Conservation (phyloP, 1,284 basidiomycete species). For the Tilletia caries region DNA sequence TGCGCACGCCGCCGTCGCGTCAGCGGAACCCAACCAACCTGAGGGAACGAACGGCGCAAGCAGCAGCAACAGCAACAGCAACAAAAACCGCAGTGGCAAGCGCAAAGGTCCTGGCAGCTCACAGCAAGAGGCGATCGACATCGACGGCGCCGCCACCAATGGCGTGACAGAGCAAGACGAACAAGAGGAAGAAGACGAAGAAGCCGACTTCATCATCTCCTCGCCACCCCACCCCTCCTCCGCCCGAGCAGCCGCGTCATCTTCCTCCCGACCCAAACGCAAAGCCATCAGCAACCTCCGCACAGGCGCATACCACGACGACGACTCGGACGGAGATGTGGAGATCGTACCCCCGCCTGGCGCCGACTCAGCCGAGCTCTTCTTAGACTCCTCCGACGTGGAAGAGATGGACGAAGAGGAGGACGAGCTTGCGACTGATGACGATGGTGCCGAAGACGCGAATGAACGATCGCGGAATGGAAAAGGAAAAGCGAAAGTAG, state of each 20-base stretch:
- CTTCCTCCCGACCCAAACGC: slow-evolving; percentile 3
- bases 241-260: not conserved
- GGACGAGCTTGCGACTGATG: not conserved
- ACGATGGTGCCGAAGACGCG: not conserved
- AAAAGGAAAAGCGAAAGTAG: not conserved
- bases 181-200: slow-evolving; percentile 12
- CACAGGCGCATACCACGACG: slow-evolving; percentile 10
- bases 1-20: too few species aligned
- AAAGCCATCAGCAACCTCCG: slow-evolving; percentile 7
- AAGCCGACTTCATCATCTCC: slow-evolving; percentile 20
- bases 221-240: slow-evolving; percentile 14
- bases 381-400: not conserved
- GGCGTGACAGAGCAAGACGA: slow-evolving; percentile 5
- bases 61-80: too few species aligned
- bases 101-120: too few species aligned
- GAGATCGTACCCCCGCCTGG: not conserved
- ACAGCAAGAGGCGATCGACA: too few species aligned
- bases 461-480: not conserved
- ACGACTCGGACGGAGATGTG: slow-evolving; percentile 15
- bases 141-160: not conserved
- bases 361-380: not conserved
- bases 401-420: slow-evolving; percentile 14
- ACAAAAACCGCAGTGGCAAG: too few species aligned
- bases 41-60: too few species aligned
- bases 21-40: too few species aligned